Percentiles rank a stretch among this genome's conserved stretches.
Conservation (phyloP, 768 basidiomycete genomes). For the Strobilomyces dryophilus region DNA sequence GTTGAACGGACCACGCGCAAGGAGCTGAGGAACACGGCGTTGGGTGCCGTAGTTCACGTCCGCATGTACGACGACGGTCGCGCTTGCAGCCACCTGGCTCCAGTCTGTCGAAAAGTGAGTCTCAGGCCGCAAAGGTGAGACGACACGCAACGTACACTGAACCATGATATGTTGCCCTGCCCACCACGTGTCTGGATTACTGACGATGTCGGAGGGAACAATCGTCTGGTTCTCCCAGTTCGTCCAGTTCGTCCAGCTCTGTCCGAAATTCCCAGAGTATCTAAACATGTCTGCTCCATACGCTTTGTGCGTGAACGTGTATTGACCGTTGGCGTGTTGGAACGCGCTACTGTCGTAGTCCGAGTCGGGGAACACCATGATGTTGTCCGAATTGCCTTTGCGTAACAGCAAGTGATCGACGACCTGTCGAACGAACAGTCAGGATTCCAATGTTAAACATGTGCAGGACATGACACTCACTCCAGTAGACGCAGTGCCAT, state of each 20-base stretch:
- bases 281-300: conserved; percentile 84
- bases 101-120: conserved; percentile 53
- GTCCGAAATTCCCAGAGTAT: conserved; percentile 83
- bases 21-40: conserved; percentile 82
- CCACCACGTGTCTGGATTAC: conserved; percentile 57
- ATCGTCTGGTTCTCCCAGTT: conserved; percentile 71
- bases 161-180: conserved; percentile 79
- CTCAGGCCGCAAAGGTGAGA: not conserved
- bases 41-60: conserved; percentile 57
- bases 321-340: conserved; percentile 55
- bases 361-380: conserved; percentile 81
- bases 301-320: conserved; percentile 77
- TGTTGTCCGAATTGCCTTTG: conserved; percentile 71
- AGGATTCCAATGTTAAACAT: not conserved
- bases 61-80: conserved; percentile 69
- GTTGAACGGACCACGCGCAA: conserved; percentile 89
- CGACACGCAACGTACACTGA: conserved; percentile 57
- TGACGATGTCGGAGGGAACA: conserved; percentile 58
- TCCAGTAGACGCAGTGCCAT: conserved; percentile 45
- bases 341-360: conserved; percentile 71
- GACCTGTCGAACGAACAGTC: conserved; percentile 35
- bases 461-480: conserved; percentile 37
- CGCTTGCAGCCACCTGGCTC: conserved; percentile 60
- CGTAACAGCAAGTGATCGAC: conserved; percentile 76
- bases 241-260: conserved; percentile 79